Conservation (phyloP, 1,284 basidiomycete species). For the Stygiomarasmius scandens region DNA sequence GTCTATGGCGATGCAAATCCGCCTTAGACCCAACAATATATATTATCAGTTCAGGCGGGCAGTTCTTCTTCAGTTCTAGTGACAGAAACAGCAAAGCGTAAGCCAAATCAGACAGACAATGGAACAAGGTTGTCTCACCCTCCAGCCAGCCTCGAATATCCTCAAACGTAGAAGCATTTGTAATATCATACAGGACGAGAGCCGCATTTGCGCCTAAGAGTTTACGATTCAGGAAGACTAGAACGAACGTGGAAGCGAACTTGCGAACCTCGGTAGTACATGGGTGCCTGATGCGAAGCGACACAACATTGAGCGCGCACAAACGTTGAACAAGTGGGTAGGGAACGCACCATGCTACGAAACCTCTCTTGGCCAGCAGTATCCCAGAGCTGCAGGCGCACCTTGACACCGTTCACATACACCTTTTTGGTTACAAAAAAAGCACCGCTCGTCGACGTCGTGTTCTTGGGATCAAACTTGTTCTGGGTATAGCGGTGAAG, state of each 20-base stretch:
- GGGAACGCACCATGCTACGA: conserved; percentile 78
- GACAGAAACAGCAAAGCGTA: conserved; percentile 14
- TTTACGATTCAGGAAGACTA: conserved; percentile 10
- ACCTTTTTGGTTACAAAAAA: conserved; percentile 96
- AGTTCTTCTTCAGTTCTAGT: conserved; percentile 87
- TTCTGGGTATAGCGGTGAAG: conserved; percentile 93
- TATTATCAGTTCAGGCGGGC: conserved; percentile 81
- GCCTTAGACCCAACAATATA: conserved; percentile 92
- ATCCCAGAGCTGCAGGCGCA: conserved; percentile 90
- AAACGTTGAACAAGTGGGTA: conserved; percentile 21
- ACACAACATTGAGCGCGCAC: conserved; percentile 18
- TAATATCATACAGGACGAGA: conserved; percentile 96
- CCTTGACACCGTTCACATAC: conserved; percentile 83
- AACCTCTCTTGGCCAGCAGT: conserved; percentile 98
- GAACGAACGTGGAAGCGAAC: conserved; percentile 17
- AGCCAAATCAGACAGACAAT: conserved; percentile 16
- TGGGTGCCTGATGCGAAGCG: conserved; percentile 71
- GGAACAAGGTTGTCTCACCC: conserved; percentile 46
- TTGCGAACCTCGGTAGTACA: conserved; percentile 91
- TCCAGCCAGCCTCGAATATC: conserved; percentile 94
- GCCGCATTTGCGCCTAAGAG: conserved; percentile 85
- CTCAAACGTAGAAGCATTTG: conserved; percentile 86
- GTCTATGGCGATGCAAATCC: conserved; percentile 71
- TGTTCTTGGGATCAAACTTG: conserved; percentile 84
- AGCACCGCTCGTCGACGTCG: conserved; percentile 91